These are phyloP conservation scores for Xylariaceae sp. DNA, from an alignment of 2,329 filamentous ascomycete species.

Conservation along the genomic window DNA sequence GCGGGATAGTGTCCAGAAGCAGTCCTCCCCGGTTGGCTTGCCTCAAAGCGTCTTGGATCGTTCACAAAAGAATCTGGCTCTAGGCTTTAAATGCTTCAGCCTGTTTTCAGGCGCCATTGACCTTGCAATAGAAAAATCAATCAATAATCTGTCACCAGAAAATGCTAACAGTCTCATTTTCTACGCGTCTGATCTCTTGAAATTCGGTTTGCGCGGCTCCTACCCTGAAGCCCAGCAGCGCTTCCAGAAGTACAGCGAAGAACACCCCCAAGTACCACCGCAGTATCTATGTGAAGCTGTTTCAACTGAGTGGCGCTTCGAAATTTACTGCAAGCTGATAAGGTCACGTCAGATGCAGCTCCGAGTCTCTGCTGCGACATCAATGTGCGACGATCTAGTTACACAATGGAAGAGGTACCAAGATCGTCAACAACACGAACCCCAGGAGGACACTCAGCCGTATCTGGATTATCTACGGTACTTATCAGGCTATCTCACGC, in stretches of 20 bases:
- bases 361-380: conserved; percentile 71
- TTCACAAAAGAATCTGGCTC: conserved; percentile 35
- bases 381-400: conserved; percentile 68
- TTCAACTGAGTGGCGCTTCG: conserved; percentile 64
- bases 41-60: conserved; percentile 26
- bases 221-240: conserved; percentile 36
- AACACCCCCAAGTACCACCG: conserved; percentile 37
- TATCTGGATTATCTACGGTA: conserved; percentile 52
- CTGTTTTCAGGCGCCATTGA: conserved; percentile 42
- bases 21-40: conserved; percentile 17
- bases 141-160: conserved; percentile 48
- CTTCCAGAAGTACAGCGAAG: conserved; percentile 33
- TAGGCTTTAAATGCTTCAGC: conserved; percentile 43
- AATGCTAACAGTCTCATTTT: conserved; percentile 38
- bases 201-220: conserved; percentile 37
- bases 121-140: conserved; percentile 51
- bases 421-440: conserved; percentile 40
- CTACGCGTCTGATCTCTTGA: conserved; percentile 44
- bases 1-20: conserved; percentile 31
- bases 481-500: conserved; percentile 64
- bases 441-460: conserved; percentile 31
- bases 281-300: conserved; percentile 48
- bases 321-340: conserved; percentile 65
- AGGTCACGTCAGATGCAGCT: conserved; percentile 87
- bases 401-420: conserved; percentile 57